phyloP scores from a whole-genome alignment of 306 rosid genomes.

The Sesbania bispinosa region DNA sequence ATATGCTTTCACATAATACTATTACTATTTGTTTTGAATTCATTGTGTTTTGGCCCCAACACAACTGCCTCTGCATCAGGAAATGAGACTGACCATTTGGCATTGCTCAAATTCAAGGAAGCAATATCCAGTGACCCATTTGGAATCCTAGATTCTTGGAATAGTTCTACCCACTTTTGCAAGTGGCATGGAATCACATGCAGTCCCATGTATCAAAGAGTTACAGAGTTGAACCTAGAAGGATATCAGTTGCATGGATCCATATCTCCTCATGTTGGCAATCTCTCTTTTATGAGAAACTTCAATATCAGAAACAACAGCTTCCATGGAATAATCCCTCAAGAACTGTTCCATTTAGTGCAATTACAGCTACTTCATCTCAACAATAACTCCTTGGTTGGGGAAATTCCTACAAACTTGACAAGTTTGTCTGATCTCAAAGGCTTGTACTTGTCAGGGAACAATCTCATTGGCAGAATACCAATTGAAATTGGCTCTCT shows the following conservation, averaged over 20 bases:
- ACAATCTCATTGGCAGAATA: slow-evolving; percentile 21
- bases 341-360: slow-evolving; percentile 14
- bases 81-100: slow-evolving; percentile 18
- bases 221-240: background rate
- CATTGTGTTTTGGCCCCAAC: background rate
- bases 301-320: slow-evolving; percentile 12
- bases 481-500: slow-evolving; percentile 15
- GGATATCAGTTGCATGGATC: slow-evolving; percentile 22
- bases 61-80: background rate
- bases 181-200: slow-evolving; percentile 49
- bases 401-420: slow-evolving; percentile 37
- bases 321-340: slow-evolving; percentile 32
- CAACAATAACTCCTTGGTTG: slow-evolving; percentile 20
- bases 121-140: slow-evolving; percentile 23
- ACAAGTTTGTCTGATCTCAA: slow-evolving; percentile 13
- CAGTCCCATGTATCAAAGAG: slow-evolving; percentile 24
- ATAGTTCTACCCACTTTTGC: slow-evolving; percentile 37
- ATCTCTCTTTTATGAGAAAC: slow-evolving; percentile 22
- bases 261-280: slow-evolving; percentile 42
- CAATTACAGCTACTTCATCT: background rate
- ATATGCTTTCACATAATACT: background rate
- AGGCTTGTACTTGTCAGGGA: background rate
- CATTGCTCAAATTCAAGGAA: slow-evolving; percentile 37
- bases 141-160: slow-evolving; percentile 31
- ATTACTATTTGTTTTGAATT: background rate